Base-by-base conservation (phyloP, 164 flowering plant genomes). In the Buxus sempervirens region DNA sequence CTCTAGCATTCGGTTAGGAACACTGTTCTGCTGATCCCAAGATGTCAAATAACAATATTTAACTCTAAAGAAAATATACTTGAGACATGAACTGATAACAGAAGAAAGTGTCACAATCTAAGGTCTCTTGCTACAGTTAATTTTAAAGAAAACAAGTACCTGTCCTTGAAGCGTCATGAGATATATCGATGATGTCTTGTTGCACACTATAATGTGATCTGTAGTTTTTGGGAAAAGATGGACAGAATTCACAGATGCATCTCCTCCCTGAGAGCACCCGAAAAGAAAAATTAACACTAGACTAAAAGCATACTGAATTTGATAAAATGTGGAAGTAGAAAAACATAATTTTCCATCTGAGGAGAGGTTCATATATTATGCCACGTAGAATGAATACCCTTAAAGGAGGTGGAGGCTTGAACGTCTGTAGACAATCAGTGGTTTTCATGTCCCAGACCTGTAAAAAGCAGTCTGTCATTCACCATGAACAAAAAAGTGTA, bases 121-220 rank as follows among this genome's bases (percentile, higher is more conserved):
- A 21, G 36, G 18, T 22, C 21, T 38, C 21, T 58, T 60, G 36
- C 38, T 6, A 45, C 15, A 56, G 63, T 54, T 53, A 3, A 32
- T 3, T 19, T 61, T 22, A 23, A 4, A 26, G 48, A 61, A 25
- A 58, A 54, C 54, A 64, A 59, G 38, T 81, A 93, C 99, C 99
- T 96, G 99, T 61, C 99, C 99, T 79, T 93, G 98, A 67, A 90
- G 89, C 36, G 99, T 96, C 98, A 93, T 96, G 67, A 96, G 80
- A 78, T 90, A 88, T 67, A 93, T 81, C 10, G 97, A 88, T 53
- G 98, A 96, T 71, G 99, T 93, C 85, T 88, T 96, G 80, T 93
- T 96, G 71, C 98, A 96, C 9, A 96, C 99, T 71, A 96, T 73
- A 61, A 96, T 81, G 70, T 93, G 98, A 72, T 93, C 98, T 1